Base-by-base conservation (phyloP, 2,329 filamentous ascomycete genomes). In the Coniochaeta prunicola region DNA sequence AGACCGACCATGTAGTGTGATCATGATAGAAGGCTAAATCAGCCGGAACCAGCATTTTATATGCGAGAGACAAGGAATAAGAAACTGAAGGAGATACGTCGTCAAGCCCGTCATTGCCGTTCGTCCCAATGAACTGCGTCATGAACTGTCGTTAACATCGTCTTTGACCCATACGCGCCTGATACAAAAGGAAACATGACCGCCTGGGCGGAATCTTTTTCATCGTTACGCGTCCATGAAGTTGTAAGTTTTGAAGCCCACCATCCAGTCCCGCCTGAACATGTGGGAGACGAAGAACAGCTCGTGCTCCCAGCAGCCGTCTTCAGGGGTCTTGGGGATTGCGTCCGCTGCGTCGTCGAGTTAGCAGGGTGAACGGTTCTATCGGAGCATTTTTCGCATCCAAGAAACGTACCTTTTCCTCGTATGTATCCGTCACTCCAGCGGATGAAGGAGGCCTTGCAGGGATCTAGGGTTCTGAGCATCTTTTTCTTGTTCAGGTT, bases 391-490 rank as follows among this genome's bases (percentile, higher is more conserved):
- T 3, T 6, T 45, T 15, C 40, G 19, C n/a, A 21, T 45, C 19
- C 40, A 34, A 21, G 40, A 13, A 26, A 60, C 61, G 50, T 42
- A 64, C 64, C 60, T 4, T 57, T n/a, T n/a, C n/a, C n/a, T n/a
- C n/a, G n/a, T n/a, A n/a, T n/a, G 53, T 60, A 71, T 69, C 1
- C 59, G 59, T 3, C 69, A 3, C 71, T 72, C 17, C 66, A 53
- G 31, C 64, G 64, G 12, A 79, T 60, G 4, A 77, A 66, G 0
- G 66, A 45, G 15, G 67, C 60, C 58, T 81, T 70, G 2, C 71
- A 62, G 0, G 66, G 57, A 0, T 63, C 61, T 26, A 79, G 64
- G 1, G 59, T 57, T n/a, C 61, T 64, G 59, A 76, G 64, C 2
- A 67, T 64, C 9, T 67, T 64, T 48, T 66, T 65, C 53, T 62